A percentile compares a stretch with the other conserved stretches of the same genome.
phyloP scores from a whole-genome alignment of 108 stramenopile species.

The Nannochloropsis oceanica region DNA sequence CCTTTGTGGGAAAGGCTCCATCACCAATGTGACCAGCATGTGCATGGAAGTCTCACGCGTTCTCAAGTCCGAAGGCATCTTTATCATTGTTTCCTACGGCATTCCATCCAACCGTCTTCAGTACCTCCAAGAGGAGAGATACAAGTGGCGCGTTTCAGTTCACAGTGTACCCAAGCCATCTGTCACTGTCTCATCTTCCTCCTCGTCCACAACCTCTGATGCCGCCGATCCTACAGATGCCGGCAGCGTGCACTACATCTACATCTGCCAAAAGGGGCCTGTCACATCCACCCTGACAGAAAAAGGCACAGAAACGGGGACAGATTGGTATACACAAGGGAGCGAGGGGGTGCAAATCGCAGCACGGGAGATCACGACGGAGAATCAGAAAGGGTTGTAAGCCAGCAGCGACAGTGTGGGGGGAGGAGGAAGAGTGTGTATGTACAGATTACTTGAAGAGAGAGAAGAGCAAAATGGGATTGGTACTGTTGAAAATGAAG shows the following conservation, averaged over 20 bases:
- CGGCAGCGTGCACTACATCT: slow-evolving; percentile 49
- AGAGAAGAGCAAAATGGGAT: too few species aligned
- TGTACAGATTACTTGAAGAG: too few species aligned
- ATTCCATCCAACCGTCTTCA: slow-evolving; percentile 50
- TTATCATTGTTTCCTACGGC: slow-evolving; percentile 50
- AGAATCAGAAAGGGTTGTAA: too few species aligned
- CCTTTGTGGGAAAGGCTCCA: slow-evolving; percentile 52
- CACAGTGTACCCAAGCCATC: slow-evolving; percentile 55
- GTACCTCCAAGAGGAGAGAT: slow-evolving; percentile 53
- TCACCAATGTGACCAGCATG: slow-evolving; percentile 55
- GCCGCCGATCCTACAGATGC: slow-evolving; percentile 48
- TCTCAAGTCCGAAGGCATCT: slow-evolving; percentile 48
- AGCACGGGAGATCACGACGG: too few species aligned
- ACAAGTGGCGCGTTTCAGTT: slow-evolving; percentile 47
- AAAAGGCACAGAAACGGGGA: slow-evolving; percentile 16
- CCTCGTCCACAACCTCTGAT: slow-evolving; percentile 19
- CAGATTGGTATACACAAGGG: background rate
- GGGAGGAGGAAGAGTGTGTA: too few species aligned
- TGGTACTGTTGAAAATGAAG: too few species aligned
- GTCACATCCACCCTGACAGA: slow-evolving; percentile 3
- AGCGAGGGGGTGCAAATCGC: too few species aligned
- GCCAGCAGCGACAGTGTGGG: too few species aligned
- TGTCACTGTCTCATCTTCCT: slow-evolving; percentile 23
- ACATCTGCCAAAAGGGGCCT: slow-evolving; percentile 51
- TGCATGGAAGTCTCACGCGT: slow-evolving; percentile 47